A percentile compares a stretch with the other conserved stretches of the same genome.
Conservation (phyloP, 345 rosid genomes). For the Arabidopsis thaliana region TAIR10.1 NC_003070.9:7648001-7648500, state of each 20-base stretch:
- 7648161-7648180: slow-evolving; percentile 96
- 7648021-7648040: slow-evolving; percentile 58
- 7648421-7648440: slow-evolving; percentile 74
- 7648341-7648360: slow-evolving; percentile 91
- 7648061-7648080: not conserved
- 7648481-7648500: slow-evolving; percentile 27
- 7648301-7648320: slow-evolving; percentile 93
- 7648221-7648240: slow-evolving; percentile 71
- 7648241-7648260: not conserved
- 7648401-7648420: slow-evolving; percentile 89
- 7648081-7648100: slow-evolving; percentile 1
- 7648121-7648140: slow-evolving; percentile 97
- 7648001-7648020: slow-evolving; percentile 80
- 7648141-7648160: slow-evolving; percentile 96
- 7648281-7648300: slow-evolving; percentile 16
- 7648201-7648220: slow-evolving; percentile 69
- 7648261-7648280: slow-evolving; percentile 5
- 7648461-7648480: slow-evolving; percentile 40
- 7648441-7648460: slow-evolving; percentile 67
- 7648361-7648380: slow-evolving; percentile 70
- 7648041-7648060: not conserved
- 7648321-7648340: slow-evolving; percentile 62
- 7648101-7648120: slow-evolving; percentile 60
- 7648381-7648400: slow-evolving; percentile 64
- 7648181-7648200: slow-evolving; percentile 72